Evolutionary conservation across 805 yeast genomes (phyloP), one percentile per base, ranked within the genome.

Genomic region (Huiozyma naganishii): DNA sequence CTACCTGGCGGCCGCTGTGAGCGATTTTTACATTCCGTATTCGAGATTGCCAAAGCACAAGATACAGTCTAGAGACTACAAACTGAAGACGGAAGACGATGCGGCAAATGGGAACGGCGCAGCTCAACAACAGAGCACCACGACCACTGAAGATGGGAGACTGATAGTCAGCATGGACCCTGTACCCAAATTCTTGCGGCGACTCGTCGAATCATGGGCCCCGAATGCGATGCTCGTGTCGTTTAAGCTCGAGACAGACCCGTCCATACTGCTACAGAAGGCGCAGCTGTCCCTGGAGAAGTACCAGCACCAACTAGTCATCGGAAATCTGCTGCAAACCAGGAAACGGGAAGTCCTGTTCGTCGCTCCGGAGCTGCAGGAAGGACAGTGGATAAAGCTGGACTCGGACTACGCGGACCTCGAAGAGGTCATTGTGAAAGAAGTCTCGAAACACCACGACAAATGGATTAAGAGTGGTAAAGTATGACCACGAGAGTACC

Each of bases 1-100:
- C 58, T 92, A 82, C 58, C 70, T 90, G 42, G 97, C 97, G 0
- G 97, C 97, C 7, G 97, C 97, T 0, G 98, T 90, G 0, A 84
- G 95, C 4, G 98, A 90, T 59, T 90, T 92, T 65, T 92, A 88
- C 66, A 70, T 90, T 37, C 98, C 98, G 1, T 75, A 74, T 34
- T 78, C 88, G 1, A 72, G 84, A 49, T 70, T 88, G 52, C 94
- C 97, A 2, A 88, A 86, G 54, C 98, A 90, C 65, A 90, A 90
- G 65, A 90, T 90, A 49, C 97, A 90, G 64, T 81, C 94, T 3
- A 79, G 77, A 44, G 77, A 74, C n/a, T 74, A 69, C 27, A 76
- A 76, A 10, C 34, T 41, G 8, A 41, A 11, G 6, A 6, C 7
- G 2, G 40, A 37, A 10, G 6, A 27, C 13, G 30, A 23, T 11